A percentile compares a stretch with the other conserved stretches of the same genome.
These are phyloP conservation scores for Suhomyces taliae DNA, from an alignment of 1,139 yeast genomes.

Conservation along the genomic window DNA sequence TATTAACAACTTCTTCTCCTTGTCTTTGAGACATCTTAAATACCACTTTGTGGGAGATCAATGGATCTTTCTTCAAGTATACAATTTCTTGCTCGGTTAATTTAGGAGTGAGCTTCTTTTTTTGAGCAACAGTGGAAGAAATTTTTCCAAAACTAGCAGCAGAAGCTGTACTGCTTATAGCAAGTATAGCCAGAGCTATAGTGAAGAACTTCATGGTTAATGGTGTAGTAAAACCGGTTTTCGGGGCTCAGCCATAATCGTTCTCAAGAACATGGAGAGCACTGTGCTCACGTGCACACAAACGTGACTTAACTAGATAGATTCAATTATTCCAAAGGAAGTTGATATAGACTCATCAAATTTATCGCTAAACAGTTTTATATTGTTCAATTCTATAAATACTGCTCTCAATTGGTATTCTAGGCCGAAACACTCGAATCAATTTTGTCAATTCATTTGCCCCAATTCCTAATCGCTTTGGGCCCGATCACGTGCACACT, in stretches of 20 bases:
- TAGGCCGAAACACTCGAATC: too few species aligned
- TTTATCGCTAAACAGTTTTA: too few species aligned
- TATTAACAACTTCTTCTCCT: not conserved
- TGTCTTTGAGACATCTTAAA: constrained; percentile 12
- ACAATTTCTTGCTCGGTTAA: constrained; percentile 14
- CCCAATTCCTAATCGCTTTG: too few species aligned
- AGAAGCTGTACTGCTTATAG: not conserved
- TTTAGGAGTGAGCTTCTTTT: constrained; percentile 3
- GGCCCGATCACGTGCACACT: not conserved
- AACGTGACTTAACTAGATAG: too few species aligned
- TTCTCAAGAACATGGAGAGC: too few species aligned
- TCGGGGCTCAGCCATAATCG: too few species aligned
- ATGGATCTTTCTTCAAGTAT: constrained; percentile 14
- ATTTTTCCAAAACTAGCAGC: not conserved
- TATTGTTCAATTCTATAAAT: too few species aligned
- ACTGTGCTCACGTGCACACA: too few species aligned
- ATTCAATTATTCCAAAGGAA: too few species aligned
- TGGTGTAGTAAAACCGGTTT: not conserved
- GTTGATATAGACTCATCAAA: too few species aligned
- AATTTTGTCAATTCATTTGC: too few species aligned
- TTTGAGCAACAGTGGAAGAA: not conserved
- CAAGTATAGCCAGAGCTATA: not conserved
- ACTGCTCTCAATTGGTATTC: too few species aligned
- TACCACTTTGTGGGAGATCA: constrained; percentile 16
- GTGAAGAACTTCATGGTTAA: constrained; percentile 5